phyloP scores from a whole-genome alignment of 1,284 basidiomycete genomes.

The Moesziomyces sp. region DNA sequence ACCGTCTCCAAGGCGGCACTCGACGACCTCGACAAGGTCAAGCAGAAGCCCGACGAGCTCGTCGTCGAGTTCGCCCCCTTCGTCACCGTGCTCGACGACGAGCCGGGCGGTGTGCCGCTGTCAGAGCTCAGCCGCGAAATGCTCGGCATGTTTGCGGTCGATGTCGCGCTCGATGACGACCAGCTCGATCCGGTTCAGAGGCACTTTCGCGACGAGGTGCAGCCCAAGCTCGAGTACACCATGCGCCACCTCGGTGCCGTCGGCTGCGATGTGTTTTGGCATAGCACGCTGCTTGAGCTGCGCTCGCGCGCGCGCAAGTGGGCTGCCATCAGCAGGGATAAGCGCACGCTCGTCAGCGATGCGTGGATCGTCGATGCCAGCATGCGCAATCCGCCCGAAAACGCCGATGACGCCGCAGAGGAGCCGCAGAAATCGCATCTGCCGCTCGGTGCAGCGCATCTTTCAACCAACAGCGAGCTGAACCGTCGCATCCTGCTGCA shows the following conservation, averaged over 20 bases:
- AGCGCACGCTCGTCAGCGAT: conserved; percentile 28
- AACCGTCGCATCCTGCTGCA: conserved; percentile 28
- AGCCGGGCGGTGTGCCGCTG: background rate
- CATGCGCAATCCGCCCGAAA: conserved; percentile 4
- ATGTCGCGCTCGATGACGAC: conserved; percentile 4
- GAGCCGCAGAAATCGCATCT: background rate
- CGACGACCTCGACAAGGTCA: conserved; percentile 32
- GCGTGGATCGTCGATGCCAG: conserved; percentile 30
- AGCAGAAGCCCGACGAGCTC: conserved; percentile 42
- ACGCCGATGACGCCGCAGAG: background rate
- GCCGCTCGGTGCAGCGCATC: conserved; percentile 12
- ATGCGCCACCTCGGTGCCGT: conserved; percentile 40
- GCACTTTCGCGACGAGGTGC: conserved; percentile 29
- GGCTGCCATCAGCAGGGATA: conserved; percentile 8
- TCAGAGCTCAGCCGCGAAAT: conserved; percentile 22
- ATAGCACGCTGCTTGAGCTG: conserved; percentile 34
- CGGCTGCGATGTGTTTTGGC: conserved; percentile 53
- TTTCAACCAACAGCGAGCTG: conserved; percentile 24
- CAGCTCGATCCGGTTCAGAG: conserved; percentile 10
- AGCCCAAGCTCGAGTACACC: conserved; percentile 42
- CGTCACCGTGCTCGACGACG: conserved; percentile 14
- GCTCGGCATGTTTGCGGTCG: conserved; percentile 8
- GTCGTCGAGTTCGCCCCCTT: conserved; percentile 51
- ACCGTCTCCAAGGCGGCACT: conserved; percentile 28
- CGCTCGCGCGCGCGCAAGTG: conserved; percentile 26